Evolutionary conservation across 176 grass and related monocot genomes (phyloP).

Genomic region (Eragrostis curvula): DNA sequence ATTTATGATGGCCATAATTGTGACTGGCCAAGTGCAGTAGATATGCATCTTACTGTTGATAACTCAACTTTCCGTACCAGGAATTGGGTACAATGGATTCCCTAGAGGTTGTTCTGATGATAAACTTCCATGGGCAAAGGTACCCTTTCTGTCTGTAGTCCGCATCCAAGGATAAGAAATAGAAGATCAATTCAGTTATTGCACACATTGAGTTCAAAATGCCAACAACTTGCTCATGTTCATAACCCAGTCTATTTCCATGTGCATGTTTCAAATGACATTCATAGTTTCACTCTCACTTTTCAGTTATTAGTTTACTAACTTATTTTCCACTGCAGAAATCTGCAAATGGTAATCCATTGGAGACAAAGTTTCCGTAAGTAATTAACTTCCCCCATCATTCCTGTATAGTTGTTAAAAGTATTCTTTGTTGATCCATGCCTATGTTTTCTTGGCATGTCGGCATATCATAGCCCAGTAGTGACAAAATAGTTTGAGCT

Average conservation of each 20-base stretch:
- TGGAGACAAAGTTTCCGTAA: slow-evolving; percentile 96
- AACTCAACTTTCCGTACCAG: slow-evolving; percentile 48
- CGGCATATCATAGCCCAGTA: neutral
- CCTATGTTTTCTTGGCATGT: neutral
- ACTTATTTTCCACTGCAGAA: slow-evolving; percentile 59
- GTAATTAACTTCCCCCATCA: slow-evolving; percentile 41
- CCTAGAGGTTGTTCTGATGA: slow-evolving; percentile 98
- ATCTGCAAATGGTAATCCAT: slow-evolving; percentile 78
- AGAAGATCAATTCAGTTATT: neutral
- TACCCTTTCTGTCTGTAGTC: slow-evolving; percentile 27
- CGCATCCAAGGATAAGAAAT: neutral
- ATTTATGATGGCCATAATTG: slow-evolving; percentile 1
- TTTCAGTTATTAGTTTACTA: neutral
- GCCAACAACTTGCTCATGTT: neutral
- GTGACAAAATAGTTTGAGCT: neutral
- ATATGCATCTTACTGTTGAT: neutral
- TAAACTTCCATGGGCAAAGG: slow-evolving; percentile 98
- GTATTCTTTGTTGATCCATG: neutral
- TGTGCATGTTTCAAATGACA: neutral
- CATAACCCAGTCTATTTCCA: neutral
- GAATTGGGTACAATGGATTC: slow-evolving; percentile 98
- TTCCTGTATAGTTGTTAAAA: neutral
- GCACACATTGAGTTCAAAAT: neutral
- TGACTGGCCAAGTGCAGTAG: neutral
- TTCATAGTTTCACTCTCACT: neutral